phyloP scores from a whole-genome alignment of 139 green algal species.

The Picochlorum sp. region DNA sequence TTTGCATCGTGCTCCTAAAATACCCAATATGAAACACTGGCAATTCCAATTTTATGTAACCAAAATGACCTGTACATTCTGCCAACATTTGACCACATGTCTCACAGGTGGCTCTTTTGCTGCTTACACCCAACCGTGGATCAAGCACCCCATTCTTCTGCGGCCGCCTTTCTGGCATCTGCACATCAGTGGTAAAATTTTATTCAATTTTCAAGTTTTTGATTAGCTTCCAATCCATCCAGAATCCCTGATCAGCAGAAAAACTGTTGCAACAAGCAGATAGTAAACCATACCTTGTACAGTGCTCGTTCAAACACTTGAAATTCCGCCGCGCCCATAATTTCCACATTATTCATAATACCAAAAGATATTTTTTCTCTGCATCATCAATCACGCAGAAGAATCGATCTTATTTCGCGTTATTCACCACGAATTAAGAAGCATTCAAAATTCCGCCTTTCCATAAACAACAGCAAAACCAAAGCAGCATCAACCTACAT shows the following conservation, averaged over 20 bases:
- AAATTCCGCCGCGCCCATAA: constrained; percentile 70
- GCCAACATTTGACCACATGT: constrained; percentile 85
- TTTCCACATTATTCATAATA: constrained; percentile 72
- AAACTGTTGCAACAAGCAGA: neutral
- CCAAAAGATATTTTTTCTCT: constrained; percentile 81
- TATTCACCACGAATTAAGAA: too few relatives aligned
- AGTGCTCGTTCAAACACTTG: constrained; percentile 78
- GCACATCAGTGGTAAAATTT: too few relatives aligned
- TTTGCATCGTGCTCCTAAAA: constrained; percentile 78
- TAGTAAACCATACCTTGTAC: too few relatives aligned
- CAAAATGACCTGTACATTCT: constrained; percentile 95
- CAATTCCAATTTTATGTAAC: constrained; percentile 92
- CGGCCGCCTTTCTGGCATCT: constrained; percentile 76
- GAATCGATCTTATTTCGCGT: neutral
- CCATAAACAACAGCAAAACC: too few relatives aligned
- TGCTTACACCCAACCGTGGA: constrained; percentile 65
- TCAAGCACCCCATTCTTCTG: constrained; percentile 79
- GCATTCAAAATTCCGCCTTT: too few relatives aligned
- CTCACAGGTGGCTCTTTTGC: constrained; percentile 68
- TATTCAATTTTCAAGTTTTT: too few relatives aligned
- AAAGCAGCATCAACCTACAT: too few relatives aligned
- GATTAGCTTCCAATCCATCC: neutral
- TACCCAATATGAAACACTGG: constrained; percentile 99
- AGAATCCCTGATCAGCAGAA: neutral
- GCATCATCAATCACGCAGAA: neutral